These are phyloP conservation scores for Antitrichia curtipendula DNA, from an alignment of 225 moss, liverwort and hornwort species.

Conservation along the genomic window DNA sequence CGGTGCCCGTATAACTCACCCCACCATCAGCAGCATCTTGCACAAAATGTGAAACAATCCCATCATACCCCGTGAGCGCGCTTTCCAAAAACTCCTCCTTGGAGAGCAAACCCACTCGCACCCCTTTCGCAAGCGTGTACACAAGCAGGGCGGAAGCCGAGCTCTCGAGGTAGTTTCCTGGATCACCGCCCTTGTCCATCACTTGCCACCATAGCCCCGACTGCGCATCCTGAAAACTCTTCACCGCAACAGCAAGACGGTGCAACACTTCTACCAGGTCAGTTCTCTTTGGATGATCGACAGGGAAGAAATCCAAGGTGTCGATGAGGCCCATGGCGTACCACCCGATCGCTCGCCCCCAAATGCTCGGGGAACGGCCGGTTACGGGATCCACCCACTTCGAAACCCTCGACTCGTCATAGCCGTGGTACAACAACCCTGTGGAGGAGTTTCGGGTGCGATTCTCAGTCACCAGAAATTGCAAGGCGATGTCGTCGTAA, in stretches of 20 bases:
- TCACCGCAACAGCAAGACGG: constrained; percentile 29
- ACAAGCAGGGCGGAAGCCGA: constrained; percentile 53
- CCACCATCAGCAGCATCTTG: constrained; percentile 21
- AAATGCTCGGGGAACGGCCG: constrained; percentile 45
- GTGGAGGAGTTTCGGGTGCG: constrained; percentile 16
- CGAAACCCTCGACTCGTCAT: constrained; percentile 51
- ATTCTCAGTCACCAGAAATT: constrained; percentile 38
- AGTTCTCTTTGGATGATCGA: constrained; percentile 11
- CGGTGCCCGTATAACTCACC: constrained; percentile 27
- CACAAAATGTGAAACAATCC: constrained; percentile 35
- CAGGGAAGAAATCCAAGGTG: constrained; percentile 46
- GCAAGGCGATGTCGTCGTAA: constrained; percentile 49
- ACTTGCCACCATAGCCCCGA: constrained; percentile 74
- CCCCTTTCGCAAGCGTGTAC: constrained; percentile 51
- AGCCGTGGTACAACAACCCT: constrained; percentile 58
- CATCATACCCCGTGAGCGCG: constrained; percentile 24
- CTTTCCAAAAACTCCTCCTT: not conserved
- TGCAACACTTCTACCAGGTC: constrained; percentile 18
- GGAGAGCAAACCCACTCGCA: constrained; percentile 34
- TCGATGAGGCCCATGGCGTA: constrained; percentile 47
- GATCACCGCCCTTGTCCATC: constrained; percentile 33
- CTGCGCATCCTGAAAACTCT: constrained; percentile 27
- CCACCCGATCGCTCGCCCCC: constrained; percentile 59
- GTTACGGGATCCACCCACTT: constrained; percentile 35
- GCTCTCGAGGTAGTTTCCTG: constrained; percentile 53